Conservation (phyloP, 1,284 basidiomycete species). For the Trichosporon coremiiforme region DNA sequence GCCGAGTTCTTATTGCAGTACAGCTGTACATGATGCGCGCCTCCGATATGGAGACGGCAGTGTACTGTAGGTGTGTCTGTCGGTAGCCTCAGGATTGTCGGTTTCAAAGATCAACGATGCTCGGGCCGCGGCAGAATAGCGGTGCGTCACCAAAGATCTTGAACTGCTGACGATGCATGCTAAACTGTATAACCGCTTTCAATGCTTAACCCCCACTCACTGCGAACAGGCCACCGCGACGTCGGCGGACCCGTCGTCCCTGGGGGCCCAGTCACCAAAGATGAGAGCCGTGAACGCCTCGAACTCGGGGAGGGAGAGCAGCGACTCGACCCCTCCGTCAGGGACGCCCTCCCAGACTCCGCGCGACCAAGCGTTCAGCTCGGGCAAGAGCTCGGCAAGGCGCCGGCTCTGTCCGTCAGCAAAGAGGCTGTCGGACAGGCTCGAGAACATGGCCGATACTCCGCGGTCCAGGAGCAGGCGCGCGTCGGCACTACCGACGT, state of each 20-base stretch:
- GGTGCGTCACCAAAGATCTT: background rate
- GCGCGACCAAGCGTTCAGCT: conserved; percentile 48
- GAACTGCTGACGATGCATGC: background rate
- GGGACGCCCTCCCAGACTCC: conserved; percentile 54
- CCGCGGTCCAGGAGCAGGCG: conserved; percentile 48
- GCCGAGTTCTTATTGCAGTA: too few species aligned
- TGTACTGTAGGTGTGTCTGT: too few species aligned
- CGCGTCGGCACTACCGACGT: conserved; percentile 49
- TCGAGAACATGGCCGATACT: conserved; percentile 40
- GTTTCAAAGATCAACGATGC: too few species aligned
- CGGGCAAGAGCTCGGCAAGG: conserved; percentile 50
- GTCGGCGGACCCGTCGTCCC: conserved; percentile 16
- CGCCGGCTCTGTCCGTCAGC: conserved; percentile 25
- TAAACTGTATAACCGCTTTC: background rate
- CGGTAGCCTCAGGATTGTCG: too few species aligned
- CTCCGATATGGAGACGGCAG: too few species aligned
- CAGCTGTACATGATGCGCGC: too few species aligned
- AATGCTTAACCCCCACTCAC: background rate
- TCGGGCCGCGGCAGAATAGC: background rate
- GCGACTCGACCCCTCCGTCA: conserved; percentile 50
- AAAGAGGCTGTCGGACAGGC: conserved; percentile 36
- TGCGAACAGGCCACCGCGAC: conserved; percentile 7
- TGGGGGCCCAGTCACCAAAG: conserved; percentile 55
- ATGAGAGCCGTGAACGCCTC: conserved; percentile 54
- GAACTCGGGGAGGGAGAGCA: conserved; percentile 47